Conservation (phyloP, 2,329 filamentous ascomycete species). For the Lecanosticta acicola region DNA sequence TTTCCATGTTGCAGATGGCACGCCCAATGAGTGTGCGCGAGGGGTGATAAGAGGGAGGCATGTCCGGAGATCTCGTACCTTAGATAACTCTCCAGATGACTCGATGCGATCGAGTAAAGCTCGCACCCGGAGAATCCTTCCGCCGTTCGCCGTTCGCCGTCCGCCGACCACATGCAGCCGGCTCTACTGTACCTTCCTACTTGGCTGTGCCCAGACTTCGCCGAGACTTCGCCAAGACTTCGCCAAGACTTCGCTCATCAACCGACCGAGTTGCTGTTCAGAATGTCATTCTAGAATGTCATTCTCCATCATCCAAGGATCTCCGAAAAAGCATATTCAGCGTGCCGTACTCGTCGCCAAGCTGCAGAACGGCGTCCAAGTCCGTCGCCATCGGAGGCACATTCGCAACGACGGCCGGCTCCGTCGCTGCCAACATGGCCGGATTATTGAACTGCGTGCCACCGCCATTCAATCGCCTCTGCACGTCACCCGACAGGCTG, state of each 20-base stretch:
- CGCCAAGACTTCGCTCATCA: background rate
- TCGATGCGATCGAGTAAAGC: conserved; percentile 23
- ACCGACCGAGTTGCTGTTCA: background rate
- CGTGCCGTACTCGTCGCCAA: background rate
- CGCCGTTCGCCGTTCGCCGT: too few species aligned
- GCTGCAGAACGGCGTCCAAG: conserved; percentile 6
- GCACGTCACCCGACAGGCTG: conserved; percentile 6
- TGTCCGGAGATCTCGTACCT: background rate
- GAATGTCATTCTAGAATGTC: background rate
- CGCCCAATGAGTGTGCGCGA: background rate
- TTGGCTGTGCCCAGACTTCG: too few species aligned
- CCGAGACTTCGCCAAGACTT: too few species aligned
- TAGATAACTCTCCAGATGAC: too few species aligned
- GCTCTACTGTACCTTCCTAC: too few species aligned
- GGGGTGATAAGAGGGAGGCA: background rate
- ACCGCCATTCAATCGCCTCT: background rate
- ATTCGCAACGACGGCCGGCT: conserved; percentile 1
- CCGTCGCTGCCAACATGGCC: background rate
- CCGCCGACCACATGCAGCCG: too few species aligned
- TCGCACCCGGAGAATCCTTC: background rate
- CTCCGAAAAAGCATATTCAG: conserved; percentile 18
- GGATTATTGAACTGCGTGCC: conserved; percentile 11
- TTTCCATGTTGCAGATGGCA: background rate
- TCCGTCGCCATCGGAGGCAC: conserved; percentile 7
- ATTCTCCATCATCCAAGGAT: conserved; percentile 9